These are phyloP conservation scores for Boletus fagicola DNA, from an alignment of 768 basidiomycete species.

Conservation along the genomic window DNA sequence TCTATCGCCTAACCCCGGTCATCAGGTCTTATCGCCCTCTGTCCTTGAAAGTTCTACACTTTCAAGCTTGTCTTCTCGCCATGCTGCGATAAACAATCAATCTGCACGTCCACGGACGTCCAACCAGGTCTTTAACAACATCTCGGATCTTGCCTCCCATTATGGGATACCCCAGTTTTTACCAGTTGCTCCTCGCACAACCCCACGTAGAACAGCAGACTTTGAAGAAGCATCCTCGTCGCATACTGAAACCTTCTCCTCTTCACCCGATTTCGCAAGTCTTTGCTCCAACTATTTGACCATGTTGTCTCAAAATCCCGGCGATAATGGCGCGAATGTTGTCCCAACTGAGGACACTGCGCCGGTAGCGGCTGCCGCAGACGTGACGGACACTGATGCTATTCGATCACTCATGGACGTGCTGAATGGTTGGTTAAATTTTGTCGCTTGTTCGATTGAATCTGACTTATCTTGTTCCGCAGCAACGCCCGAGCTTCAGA, in stretches of 20 bases:
- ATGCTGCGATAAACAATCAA: slow-evolving; percentile 58
- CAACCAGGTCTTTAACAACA: slow-evolving; percentile 57
- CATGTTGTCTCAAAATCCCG: slow-evolving; percentile 59
- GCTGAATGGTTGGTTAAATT: slow-evolving; percentile 33
- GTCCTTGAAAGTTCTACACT: slow-evolving; percentile 52
- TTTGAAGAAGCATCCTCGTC: slow-evolving; percentile 34
- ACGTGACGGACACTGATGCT: slow-evolving; percentile 29
- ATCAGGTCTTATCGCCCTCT: slow-evolving; percentile 37
- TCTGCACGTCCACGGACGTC: slow-evolving; percentile 67
- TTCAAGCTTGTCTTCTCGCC: slow-evolving; percentile 50
- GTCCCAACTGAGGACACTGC: slow-evolving; percentile 32
- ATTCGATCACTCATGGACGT: slow-evolving; percentile 41
- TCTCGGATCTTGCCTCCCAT: slow-evolving; percentile 69
- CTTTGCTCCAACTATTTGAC: slow-evolving; percentile 63
- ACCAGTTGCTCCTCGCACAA: slow-evolving; percentile 65
- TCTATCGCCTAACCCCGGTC: slow-evolving; percentile 40
- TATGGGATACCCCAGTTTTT: slow-evolving; percentile 76
- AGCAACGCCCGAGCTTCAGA: slow-evolving; percentile 39
- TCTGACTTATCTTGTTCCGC: not conserved
- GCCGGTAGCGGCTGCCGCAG: slow-evolving; percentile 22
- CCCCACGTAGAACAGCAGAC: slow-evolving; percentile 41
- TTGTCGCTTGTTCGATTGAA: fast-evolving
- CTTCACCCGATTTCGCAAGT: slow-evolving; percentile 40
- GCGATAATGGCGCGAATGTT: slow-evolving; percentile 36
- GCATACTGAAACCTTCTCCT: slow-evolving; percentile 25